Conservation (phyloP, 1,139 yeast genomes). For the Geotrichum australiense region DNA sequence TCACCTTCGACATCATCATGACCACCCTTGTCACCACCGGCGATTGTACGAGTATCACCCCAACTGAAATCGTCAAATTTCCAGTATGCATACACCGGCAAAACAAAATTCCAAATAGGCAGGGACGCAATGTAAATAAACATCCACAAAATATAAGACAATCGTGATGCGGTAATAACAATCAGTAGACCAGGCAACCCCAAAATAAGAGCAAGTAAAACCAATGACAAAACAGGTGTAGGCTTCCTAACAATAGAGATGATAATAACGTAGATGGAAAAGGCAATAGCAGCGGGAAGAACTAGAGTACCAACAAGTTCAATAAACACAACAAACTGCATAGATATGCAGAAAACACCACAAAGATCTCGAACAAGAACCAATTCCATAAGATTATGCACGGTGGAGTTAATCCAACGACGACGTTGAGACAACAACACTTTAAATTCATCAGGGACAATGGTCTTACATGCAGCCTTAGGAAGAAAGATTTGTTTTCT, state of each 20-base stretch:
- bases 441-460: conserved; percentile 76
- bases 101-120: conserved; percentile 91
- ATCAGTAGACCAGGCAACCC: conserved; percentile 88
- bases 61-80: conserved; percentile 96
- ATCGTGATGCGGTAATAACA: conserved; percentile 78
- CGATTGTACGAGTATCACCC: conserved; percentile 93
- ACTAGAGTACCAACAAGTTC: conserved; percentile 89
- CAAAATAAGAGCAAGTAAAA: conserved; percentile 70
- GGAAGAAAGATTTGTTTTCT: conserved; percentile 91
- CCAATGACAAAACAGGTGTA: conserved; percentile 74
- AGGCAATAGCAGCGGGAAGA: conserved; percentile 84
- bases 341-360: conserved; percentile 94
- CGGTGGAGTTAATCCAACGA: conserved; percentile 97
- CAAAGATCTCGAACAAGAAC: conserved; percentile 84
- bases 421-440: conserved; percentile 91
- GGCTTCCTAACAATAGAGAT: conserved; percentile 73
- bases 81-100: conserved; percentile 90
- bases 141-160: conserved; percentile 77
- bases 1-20: conserved; percentile 71
- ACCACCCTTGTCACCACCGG: conserved; percentile 57
- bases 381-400: conserved; percentile 89
- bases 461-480: conserved; percentile 91
- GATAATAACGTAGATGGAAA: conserved; percentile 76
- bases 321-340: conserved; percentile 88
- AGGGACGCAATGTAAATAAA: conserved; percentile 69